Base-by-base conservation (phyloP, 768 basidiomycete species). In the Termitomyces bulborhizus region DNA sequence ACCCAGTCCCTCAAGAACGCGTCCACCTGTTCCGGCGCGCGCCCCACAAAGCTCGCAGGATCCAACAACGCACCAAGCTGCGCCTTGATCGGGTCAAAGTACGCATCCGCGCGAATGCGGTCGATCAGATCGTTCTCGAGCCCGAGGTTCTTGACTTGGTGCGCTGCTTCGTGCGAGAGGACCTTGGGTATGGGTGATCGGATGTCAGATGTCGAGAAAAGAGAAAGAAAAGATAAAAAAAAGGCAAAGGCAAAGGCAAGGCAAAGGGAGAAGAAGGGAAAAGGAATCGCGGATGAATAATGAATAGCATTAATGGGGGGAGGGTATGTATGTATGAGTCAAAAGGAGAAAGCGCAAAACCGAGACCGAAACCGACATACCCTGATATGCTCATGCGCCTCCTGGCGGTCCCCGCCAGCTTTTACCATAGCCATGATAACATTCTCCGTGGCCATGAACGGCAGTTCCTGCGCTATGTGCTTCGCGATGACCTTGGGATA, bases 381-480 rank as follows among this genome's bases (percentile, higher is more conserved):
- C 56, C 96, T 77, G 66, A 98, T 93, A 73, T 91, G 89, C 73
- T 98, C 97, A 68, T 98, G 97, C 7, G 93, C 93, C 71, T 93
- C 93, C 68, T 98, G 97, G 34, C 97, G 81, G 71, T 98, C 95
- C 1, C 95, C 96, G 21, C 93, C 93, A 47, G 82, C 84, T 71
- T 91, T 97, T 59, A 98, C 97, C 42, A 99, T 83, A 1, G 93
- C 93, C 97, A 99, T 98, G 73, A 98, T 98, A 71, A 99, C 81
- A 70, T 99, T 99, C 72, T 99, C 97, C 1, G 97, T 99, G 4
- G 96, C 94, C 97, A 99, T 98, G 81, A 98, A 98, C 1, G 97
- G 97, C 34, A 99, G 80, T 69, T 99, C 97, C 69, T 98, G 92
- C 3, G 85, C 71, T 69, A 99, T 95, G 37, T 93, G 85, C 41